Base-by-base conservation (phyloP, 2,329 filamentous ascomycete species). In the Amesomyces nigricolor region DNA sequence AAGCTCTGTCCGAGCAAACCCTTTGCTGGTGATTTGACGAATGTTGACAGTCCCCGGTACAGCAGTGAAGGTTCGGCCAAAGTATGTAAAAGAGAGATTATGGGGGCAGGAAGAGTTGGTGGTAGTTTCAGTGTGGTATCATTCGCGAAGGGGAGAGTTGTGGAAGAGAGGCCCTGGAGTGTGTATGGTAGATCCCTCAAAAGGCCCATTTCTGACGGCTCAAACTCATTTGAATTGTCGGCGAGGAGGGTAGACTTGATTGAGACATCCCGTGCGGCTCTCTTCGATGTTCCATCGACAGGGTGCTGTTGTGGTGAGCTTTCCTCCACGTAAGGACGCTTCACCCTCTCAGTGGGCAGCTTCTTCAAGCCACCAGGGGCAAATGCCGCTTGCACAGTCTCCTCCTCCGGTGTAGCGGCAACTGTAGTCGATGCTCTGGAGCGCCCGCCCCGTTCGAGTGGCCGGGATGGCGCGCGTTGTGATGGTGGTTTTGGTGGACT, bases 51-150 rank as follows among this genome's bases (percentile, higher is more conserved):
- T 1, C 83, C 83, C 57, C 86, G 84, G 68, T 96, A 99, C 8
- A 99, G 77, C n/a, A 99, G 76, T 5, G 92, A 95, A 7, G 94
- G 94, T 67, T 99, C 94, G 2, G 94, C 91, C 17, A 99, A 75
- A 0, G 88, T 89, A 65, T 99, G 90, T 2, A 99, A 76, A 9
- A 99, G 78, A 14, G 91, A 91, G 13, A 97, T 78, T 9, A 97
- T 78, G 2, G 94, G 92, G 5, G 91, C 77, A 1, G 94, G 91
- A 5, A 99, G 77, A 0, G 85, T 89, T 0, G 83, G 65, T 0
- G 94, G 95, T 26, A 99, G 75, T 65, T 84, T 88, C 51, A 97
- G 73, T 2, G 81, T 82, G 19, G 84, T 82, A 22, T 83, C 77
- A 13, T 83, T 82, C 9, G 81, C 74, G 62, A 97, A 97, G 0